phyloP scores from a whole-genome alignment of 2,329 filamentous ascomycete genomes.

The Talaromyces piceae region DNA sequence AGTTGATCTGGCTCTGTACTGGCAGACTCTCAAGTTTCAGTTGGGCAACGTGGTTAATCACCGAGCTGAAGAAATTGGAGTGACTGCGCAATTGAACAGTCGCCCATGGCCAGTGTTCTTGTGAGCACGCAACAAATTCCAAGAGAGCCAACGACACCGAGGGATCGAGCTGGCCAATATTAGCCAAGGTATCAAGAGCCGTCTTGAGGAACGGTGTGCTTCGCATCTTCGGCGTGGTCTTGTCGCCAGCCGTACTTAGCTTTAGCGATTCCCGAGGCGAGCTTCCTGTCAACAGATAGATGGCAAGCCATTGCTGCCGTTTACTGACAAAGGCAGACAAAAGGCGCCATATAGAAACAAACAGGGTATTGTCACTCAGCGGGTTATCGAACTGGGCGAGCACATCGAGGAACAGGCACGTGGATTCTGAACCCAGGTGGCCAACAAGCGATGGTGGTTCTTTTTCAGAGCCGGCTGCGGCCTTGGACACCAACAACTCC shows the following conservation, averaged over 20 bases:
- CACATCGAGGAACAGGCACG: conserved; percentile 74
- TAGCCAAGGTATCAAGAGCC: conserved; percentile 63
- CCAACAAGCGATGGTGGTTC: conserved; percentile 93
- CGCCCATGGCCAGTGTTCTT: conserved; percentile 95
- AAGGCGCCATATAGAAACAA: conserved; percentile 71
- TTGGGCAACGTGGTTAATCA: conserved; percentile 62
- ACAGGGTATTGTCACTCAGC: conserved; percentile 57
- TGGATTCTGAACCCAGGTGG: conserved; percentile 73
- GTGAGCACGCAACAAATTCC: conserved; percentile 78
- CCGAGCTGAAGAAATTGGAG: conserved; percentile 61
- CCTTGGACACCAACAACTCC: conserved; percentile 64
- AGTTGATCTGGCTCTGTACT: conserved; percentile 43
- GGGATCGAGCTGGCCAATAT: conserved; percentile 57
- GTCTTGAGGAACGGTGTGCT: conserved; percentile 63
- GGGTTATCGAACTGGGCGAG: conserved; percentile 72
- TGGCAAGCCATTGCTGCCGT: conserved; percentile 92
- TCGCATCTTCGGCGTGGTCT: conserved; percentile 42
- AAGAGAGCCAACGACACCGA: conserved; percentile 66
- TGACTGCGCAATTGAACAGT: conserved; percentile 73
- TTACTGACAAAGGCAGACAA: conserved; percentile 80
- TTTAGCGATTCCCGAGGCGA: conserved; percentile 70
- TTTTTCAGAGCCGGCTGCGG: conserved; percentile 52
- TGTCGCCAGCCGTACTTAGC: conserved; percentile 33
- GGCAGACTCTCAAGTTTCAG: conserved; percentile 48
- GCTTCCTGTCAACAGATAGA: conserved; percentile 82